phyloP scores from a whole-genome alignment of 306 rosid species.

The Coriaria nepalensis region DNA sequence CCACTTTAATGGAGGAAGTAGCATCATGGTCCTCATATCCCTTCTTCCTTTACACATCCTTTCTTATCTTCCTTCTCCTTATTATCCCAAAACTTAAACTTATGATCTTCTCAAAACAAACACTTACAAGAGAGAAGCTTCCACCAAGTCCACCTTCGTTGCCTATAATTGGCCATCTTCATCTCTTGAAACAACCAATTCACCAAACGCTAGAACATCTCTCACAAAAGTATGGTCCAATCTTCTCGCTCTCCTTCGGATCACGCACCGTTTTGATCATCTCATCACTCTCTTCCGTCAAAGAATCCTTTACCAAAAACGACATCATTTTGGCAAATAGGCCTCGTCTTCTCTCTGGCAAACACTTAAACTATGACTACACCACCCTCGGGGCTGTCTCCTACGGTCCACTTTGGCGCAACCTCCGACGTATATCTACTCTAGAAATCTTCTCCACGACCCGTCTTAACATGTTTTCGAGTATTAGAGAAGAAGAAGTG shows the following conservation, averaged over 20 bases:
- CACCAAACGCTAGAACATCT: constrained; percentile 13
- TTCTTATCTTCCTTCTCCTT: too few species aligned
- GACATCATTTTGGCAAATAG: constrained; percentile 24
- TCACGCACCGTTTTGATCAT: constrained; percentile 11
- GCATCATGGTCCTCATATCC: too few species aligned
- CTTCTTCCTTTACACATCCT: too few species aligned
- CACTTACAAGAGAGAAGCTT: constrained; percentile 1
- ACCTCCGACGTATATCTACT: constrained; percentile 14
- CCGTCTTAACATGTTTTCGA: constrained; percentile 2
- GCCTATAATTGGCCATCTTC: constrained; percentile 27
- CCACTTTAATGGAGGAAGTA: too few species aligned
- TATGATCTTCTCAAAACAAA: too few species aligned
- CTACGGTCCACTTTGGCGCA: constrained; percentile 32
- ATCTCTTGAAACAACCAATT: constrained; percentile 21
- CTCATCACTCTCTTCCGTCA: constrained; percentile 10
- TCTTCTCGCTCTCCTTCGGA: constrained; percentile 17
- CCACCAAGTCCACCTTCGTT: constrained; percentile 24
- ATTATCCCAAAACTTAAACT: too few species aligned
- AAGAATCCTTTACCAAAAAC: constrained; percentile 21
- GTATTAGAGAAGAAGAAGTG: constrained; percentile 8
- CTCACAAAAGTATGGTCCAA: constrained; percentile 14
- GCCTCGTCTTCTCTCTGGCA: constrained; percentile 11
- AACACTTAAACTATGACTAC: constrained; percentile 15
- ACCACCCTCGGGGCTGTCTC: constrained; percentile 8
- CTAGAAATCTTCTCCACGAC: constrained; percentile 16